Evolutionary conservation across 176 grass and related monocot genomes (phyloP).

Genomic region (Melocanna baccifera): DNA sequence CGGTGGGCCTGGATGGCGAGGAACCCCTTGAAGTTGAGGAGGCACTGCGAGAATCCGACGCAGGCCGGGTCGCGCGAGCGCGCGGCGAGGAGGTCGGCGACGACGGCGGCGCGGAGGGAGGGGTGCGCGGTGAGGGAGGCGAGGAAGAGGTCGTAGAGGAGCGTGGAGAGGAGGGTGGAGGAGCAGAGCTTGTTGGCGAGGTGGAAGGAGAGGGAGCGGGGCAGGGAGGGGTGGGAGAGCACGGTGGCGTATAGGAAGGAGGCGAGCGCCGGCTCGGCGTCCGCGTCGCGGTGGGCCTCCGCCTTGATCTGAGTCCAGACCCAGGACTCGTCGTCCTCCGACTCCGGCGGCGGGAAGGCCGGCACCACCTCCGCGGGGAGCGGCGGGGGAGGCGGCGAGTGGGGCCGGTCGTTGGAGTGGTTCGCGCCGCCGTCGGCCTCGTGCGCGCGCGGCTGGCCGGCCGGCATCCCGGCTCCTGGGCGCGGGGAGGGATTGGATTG

Average conservation of each 20-base stretch:
- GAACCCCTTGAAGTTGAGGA: constrained; percentile 98
- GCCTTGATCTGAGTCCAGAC: constrained; percentile 90
- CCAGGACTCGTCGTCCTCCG: constrained; percentile 79
- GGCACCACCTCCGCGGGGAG: constrained; percentile 47
- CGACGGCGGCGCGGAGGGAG: constrained; percentile 51
- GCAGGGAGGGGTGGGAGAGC: constrained; percentile 83
- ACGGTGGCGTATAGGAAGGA: constrained; percentile 96
- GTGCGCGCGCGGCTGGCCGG: constrained; percentile 42
- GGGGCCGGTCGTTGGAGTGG: constrained; percentile 20
- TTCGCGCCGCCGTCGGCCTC: neutral
- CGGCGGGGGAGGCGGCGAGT: neutral
- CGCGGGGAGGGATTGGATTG: neutral
- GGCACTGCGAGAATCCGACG: constrained; percentile 77
- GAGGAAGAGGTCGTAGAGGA: constrained; percentile 94
- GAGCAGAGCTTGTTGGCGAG: constrained; percentile 98
- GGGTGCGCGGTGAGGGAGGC: constrained; percentile 57
- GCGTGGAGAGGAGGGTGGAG: constrained; percentile 83
- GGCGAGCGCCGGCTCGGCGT: constrained; percentile 80
- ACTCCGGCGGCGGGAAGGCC: constrained; percentile 76
- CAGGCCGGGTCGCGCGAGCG: constrained; percentile 78
- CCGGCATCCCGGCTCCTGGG: constrained; percentile 30
- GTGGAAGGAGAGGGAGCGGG: constrained; percentile 86
- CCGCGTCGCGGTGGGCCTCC: constrained; percentile 78
- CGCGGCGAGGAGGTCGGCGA: constrained; percentile 84
- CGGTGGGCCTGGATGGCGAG: constrained; percentile 95